Evolutionary conservation across 768 basidiomycete species (phyloP), one percentile per base, ranked within the genome.

Genomic region (Xerocomellus dryophilus): DNA sequence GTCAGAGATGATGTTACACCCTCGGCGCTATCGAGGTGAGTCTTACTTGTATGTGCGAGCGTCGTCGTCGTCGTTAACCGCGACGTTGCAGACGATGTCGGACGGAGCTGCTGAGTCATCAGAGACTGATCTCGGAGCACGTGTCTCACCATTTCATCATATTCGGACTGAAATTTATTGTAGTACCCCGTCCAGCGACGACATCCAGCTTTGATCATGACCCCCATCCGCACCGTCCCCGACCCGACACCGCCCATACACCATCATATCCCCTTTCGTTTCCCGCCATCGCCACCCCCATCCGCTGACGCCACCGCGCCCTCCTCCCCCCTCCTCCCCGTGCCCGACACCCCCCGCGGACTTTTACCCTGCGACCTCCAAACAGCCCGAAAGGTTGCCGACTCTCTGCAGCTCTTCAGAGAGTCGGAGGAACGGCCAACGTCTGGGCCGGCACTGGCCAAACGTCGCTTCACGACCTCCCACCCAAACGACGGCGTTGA

Each of bases 311-410:
- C 14, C 42, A 23, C 45, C 41, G 27, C 25, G 5, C 43, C 46
- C 9, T 29, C 56, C 0, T 51, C 56, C 38, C 69, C 69, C 42
- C 68, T 70, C 60, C 57, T 68, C 43, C 42, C 78, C 77, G 38
- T 65, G 29, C 45, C 77, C 75, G 54, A 66, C 47, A 38, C 61
- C 25, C 56, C 68, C 43, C 70, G 57, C 47, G 60, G 57, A 32
- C 62, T 61, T 5, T 47, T 0, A 52, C 56, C 27, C 62, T 54
- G 12, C 46, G 61, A 25, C 53, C 9, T 57, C 21, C 43, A 53
- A n/a, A 87, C 85, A 44, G 85, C 88, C 29, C 83, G 90, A 60
- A 93, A 93, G 68, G 90, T 93, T 31, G 90, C 90, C 2, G 89
- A 86, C 11, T 84, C 85, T 6, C 76, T 93, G 11, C 85, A 90